A percentile compares a stretch with the other conserved stretches of the same genome.
These are phyloP conservation scores for Exophiala alcalophila DNA, from an alignment of 2,329 filamentous ascomycete genomes.

Conservation along the genomic window DNA sequence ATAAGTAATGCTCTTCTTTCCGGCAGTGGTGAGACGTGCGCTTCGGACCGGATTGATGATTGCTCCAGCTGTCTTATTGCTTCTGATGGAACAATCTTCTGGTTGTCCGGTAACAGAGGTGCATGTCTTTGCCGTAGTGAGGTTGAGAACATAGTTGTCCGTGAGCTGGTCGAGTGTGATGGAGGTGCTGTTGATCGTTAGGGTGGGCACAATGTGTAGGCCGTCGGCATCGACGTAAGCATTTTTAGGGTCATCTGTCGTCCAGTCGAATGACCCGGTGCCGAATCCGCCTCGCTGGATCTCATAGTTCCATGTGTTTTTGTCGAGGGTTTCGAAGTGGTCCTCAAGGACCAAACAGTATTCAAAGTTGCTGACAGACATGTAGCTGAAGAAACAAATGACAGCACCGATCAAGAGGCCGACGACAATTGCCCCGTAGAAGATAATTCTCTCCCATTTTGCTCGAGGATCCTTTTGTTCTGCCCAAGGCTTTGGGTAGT, in stretches of 20 bases:
- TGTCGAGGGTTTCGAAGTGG: slow-evolving; percentile 45
- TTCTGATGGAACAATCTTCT: slow-evolving; percentile 2
- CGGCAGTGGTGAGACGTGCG: slow-evolving; percentile 49
- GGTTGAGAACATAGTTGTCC: slow-evolving; percentile 64
- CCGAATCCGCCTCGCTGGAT: slow-evolving; percentile 49
- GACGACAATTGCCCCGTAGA: slow-evolving; percentile 65
- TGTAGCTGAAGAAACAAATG: slow-evolving; percentile 72
- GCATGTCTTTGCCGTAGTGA: slow-evolving; percentile 64
- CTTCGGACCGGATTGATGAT: slow-evolving; percentile 53
- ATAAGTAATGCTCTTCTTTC: slow-evolving; percentile 49
- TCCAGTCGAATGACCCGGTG: slow-evolving; percentile 56
- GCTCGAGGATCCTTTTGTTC: slow-evolving; percentile 69
- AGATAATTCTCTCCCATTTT: slow-evolving; percentile 82
- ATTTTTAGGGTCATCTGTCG: slow-evolving; percentile 49
- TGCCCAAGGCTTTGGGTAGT: slow-evolving; percentile 66
- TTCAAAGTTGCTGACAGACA: too few species aligned
- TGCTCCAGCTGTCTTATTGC: slow-evolving; percentile 14
- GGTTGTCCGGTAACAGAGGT: slow-evolving; percentile 52
- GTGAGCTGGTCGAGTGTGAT: slow-evolving; percentile 58
- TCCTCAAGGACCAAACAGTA: slow-evolving; percentile 55
- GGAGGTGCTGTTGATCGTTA: slow-evolving; percentile 41
- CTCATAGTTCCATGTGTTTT: slow-evolving; percentile 50
- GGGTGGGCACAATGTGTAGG: slow-evolving; percentile 56
- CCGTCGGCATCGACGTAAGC: slow-evolving; percentile 48
- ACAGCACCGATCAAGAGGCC: slow-evolving; percentile 64